phyloP scores from a whole-genome alignment of 768 basidiomycete genomes.

The Leccinellum rugosiceps region DNA sequence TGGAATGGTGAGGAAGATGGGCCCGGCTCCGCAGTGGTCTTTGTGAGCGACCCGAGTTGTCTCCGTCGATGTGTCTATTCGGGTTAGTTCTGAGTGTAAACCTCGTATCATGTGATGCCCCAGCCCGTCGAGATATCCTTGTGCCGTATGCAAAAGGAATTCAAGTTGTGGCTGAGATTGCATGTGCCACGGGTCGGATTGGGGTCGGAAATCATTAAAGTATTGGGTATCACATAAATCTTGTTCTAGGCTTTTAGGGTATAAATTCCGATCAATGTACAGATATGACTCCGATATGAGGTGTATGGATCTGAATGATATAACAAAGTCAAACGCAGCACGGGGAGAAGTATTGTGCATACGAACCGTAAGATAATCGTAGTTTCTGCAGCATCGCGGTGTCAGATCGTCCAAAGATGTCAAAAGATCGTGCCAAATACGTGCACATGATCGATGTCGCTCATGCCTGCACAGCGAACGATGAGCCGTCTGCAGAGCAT shows the following conservation, averaged over 20 bases:
- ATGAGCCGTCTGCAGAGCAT: neutral
- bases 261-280: neutral
- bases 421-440: neutral
- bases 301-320: neutral
- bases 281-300: neutral
- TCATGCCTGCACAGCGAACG: constrained; percentile 1
- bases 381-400: neutral
- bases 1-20: neutral
- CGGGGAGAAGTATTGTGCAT: neutral
- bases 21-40: neutral
- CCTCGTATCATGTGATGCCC: constrained; percentile 24
- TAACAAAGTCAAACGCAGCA: neutral
- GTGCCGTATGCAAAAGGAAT: constrained; percentile 1
- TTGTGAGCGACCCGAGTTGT: neutral
- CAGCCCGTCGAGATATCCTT: constrained; percentile 9
- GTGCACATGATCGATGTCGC: neutral
- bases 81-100: neutral
- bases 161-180: neutral
- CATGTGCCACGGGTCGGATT: no score
- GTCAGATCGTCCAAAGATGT: constrained; percentile 6
- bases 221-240: neutral
- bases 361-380: constrained; percentile 14
- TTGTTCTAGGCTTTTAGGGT: neutral
- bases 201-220: neutral
- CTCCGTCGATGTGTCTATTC: neutral